Conservation (phyloP, 2,329 filamentous ascomycete species). For the Ceratocystis cubensis region DNA sequence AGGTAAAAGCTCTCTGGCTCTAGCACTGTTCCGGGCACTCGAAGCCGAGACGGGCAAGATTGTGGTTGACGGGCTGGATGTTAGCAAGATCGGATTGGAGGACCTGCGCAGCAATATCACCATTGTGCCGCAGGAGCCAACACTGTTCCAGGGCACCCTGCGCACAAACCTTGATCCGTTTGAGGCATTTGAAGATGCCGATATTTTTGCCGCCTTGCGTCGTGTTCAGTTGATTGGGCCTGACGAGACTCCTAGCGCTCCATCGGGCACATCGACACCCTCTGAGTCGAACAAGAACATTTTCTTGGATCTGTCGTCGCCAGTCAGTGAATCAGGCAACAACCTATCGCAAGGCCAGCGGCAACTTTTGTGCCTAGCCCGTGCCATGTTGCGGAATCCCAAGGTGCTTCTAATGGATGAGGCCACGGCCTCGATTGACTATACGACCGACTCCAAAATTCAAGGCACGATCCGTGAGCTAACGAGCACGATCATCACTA, state of each 20-base stretch:
- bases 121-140: conserved; percentile 95
- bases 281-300: conserved; percentile 76
- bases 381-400: conserved; percentile 80
- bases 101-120: conserved; percentile 89
- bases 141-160: conserved; percentile 84
- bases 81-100: conserved; percentile 78
- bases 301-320: conserved; percentile 73
- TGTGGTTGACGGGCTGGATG: conserved; percentile 80
- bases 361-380: conserved; percentile 83
- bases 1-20: conserved; percentile 86
- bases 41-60: conserved; percentile 87
- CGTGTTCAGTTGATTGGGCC: conserved; percentile 75
- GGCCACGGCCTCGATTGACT: conserved; percentile 94
- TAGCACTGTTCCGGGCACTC: conserved; percentile 84
- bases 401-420: conserved; percentile 98
- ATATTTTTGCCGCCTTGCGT: conserved; percentile 75
- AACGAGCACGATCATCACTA: conserved; percentile 87
- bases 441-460: conserved; percentile 88
- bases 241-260: conserved; percentile 32
- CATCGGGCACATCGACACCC: conserved; percentile 26
- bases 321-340: conserved; percentile 78
- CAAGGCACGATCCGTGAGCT: conserved; percentile 93
- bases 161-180: conserved; percentile 91
- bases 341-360: conserved; percentile 95
- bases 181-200: conserved; percentile 71